Base-by-base conservation (phyloP, 352 stramenopile species). In the Peronospora farinosa region DNA sequence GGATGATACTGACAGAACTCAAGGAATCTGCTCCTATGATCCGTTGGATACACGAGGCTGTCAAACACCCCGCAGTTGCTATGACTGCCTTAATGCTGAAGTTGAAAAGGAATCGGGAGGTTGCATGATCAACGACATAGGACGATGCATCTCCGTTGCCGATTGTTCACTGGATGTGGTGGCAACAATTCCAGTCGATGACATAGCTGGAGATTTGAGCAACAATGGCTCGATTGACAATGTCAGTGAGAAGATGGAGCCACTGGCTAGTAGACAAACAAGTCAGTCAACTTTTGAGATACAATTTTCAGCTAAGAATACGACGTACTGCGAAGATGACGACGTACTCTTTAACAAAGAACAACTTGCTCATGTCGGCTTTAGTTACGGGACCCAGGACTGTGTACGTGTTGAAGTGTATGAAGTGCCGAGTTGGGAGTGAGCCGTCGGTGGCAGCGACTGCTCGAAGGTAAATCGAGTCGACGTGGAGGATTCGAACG, bases 291-390 rank as follows among this genome's bases (percentile, higher is more conserved):
- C n/a, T 11, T 35, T 50, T 6, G 28, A 47, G 47, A 17, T 69
- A 38, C 28, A 67, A 55, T 69, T 69, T 23, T 43, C 50, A 49
- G 60, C 60, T 0, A 45, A 53, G 11, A 69, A 71, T 44, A 67
- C 65, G 30, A 67, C 71, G 1, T 82, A 82, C 42, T 82, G 71
- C 48, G 48, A 72, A 30, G 33, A 28, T 12, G 38, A 61, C 30
- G 66, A 72, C 36, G 12, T 30, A 2, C 33, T 47, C 9, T 53
- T 62, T 4, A 45, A 50, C 19, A 33, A 47, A 0, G 17, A 57
- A 7, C 10, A 47, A 23, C 21, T 60, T 5, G 15, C 41, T 11
- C 35, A 41, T 27, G 33, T 12, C 6, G 51, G 55, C 7, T 72
- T 69, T 23, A 54, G 53, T 16, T 53, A 48, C 12, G 66, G 66